Evolutionary conservation across 1,139 yeast species (phyloP), one percentile per base, ranked within the genome.

Genomic region (Blastobotrys petasosporus): DNA sequence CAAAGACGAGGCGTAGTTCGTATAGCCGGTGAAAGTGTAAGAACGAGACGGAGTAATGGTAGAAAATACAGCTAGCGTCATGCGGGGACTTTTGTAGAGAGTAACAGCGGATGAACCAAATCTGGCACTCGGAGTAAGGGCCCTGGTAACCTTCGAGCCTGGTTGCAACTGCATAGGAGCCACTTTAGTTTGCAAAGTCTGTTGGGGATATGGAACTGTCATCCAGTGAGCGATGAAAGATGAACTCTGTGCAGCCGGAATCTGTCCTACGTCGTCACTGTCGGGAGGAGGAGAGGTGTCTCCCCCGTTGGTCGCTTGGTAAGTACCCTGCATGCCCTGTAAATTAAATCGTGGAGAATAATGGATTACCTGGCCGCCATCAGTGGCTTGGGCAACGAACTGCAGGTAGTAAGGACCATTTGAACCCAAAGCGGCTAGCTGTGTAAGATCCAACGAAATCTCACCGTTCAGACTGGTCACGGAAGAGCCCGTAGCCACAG

Each of bases 141-240:
- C 12, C 37, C 48, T 40, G 25, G 95, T 82, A 11, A 86, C 79
- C 7, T 66, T 71, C 1, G 84, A 61, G 3, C 81, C 85, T 6
- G 97, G 96, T 67, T 87, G 95, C 49, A 71, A 65, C 67, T 87
- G 96, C 95, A 88, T 87, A 42, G 96, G 95, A 1, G 97, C 97
- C 65, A 69, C 85, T 62, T 86, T 74, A 2, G 83, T 76, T 42
- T 54, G 65, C 33, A 94, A 94, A 0, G 94, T 83, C 68, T 88
- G 97, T 50, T 59, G 51, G 2, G 88, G 76, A 65, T 87, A 88
- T 3, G 88, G 73, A 7, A 85, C 73, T 40, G 71, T 57, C 52
- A 71, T 70, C 9, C 16, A 13, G 11, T 31, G 28, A 28, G 42
- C 16, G 10, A 65, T 56, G 37, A 58, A 54, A 4, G 60, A 48